Conservation (phyloP, 2,329 filamentous ascomycete genomes). For the Phialocephala sp. region DNA sequence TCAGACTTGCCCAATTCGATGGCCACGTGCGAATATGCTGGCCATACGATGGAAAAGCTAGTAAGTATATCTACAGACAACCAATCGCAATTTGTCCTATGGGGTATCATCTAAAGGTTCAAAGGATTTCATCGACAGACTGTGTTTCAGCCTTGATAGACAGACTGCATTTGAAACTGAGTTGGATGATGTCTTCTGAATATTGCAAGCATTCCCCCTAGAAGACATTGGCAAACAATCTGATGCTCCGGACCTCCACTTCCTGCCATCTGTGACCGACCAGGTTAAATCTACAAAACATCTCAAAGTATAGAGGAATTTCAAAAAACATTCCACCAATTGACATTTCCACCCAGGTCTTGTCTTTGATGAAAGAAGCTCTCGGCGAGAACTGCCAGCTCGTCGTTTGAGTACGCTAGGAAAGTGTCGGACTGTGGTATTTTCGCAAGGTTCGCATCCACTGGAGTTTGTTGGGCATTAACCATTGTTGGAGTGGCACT, state of each 20-base stretch:
- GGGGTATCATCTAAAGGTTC: background rate
- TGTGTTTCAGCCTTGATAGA: background rate
- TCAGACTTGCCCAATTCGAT: background rate
- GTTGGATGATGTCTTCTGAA: background rate
- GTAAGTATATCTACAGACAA: too few species aligned
- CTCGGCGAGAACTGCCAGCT: slow-evolving; percentile 52
- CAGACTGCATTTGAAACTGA: slow-evolving; percentile 4
- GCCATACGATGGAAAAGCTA: too few species aligned
- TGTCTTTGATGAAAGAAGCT: slow-evolving; percentile 53
- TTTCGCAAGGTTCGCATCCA: background rate
- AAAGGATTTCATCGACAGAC: background rate
- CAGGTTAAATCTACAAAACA: too few species aligned
- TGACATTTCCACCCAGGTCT: slow-evolving; percentile 31
- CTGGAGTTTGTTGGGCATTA: slow-evolving; percentile 16
- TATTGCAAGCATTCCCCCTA: too few species aligned
- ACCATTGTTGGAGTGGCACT: slow-evolving; percentile 32
- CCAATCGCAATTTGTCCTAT: background rate
- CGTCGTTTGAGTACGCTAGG: slow-evolving; percentile 45
- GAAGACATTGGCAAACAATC: background rate
- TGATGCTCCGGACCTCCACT: too few species aligned
- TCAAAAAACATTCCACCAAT: slow-evolving; percentile 39
- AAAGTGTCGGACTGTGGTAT: slow-evolving; percentile 11
- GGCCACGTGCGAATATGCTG: slow-evolving; percentile 33
- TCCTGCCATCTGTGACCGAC: too few species aligned
- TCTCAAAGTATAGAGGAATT: too few species aligned